Base-by-base conservation (phyloP, 768 basidiomycete genomes). In the Melanogaster broomeanus region DNA sequence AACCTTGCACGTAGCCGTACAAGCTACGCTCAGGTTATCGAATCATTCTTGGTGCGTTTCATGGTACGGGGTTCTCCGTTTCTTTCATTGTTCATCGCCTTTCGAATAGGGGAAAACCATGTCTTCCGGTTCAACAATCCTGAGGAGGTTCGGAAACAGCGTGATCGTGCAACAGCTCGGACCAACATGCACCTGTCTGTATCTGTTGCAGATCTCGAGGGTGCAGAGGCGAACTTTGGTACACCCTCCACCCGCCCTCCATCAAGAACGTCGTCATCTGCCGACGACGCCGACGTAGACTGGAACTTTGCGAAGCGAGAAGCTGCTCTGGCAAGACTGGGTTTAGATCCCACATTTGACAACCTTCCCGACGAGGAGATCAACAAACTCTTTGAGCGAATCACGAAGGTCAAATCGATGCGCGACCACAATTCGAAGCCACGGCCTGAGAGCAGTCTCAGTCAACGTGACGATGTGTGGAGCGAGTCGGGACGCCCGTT, bases 251-350 rank as follows among this genome's bases (percentile, higher is more conserved):
- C 88, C 9, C 83, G 90, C n/a, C 90, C 93, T 3, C 85, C 85
- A 39, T 91, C 91, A 6, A 87, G 89, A 3, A 74, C 79, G 2
- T 84, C 85, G 12, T 88, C 87, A 2, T 81, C 81, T 3, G 81
- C 81, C 21, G 86, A 81, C 48, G 77, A 82, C 24, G 78, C 68
- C 24, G 88, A 92, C 57, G 88, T 93, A 39, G 97, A 99, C 67
- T 99, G 97, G 97, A 90, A 85, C n/a, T 98, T 86, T 68, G 97
- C 97, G 6, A 90, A 91, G 66, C 83, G 94, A 8, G 97, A 99
- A 71, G 94, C 94, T 6, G 95, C 93, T 3, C 77, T 94, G 33
- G 89, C 91, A 2, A 80, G 88, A 42, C 76, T 97, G 16, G 94
- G 94, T 3, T 71, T 91, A 30, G 92, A 96, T 61, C 92, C 96